Evolutionary conservation across 352 stramenopile genomes (phyloP), one percentile per base, ranked within the genome.

Genomic region (Pythium dissimile): DNA sequence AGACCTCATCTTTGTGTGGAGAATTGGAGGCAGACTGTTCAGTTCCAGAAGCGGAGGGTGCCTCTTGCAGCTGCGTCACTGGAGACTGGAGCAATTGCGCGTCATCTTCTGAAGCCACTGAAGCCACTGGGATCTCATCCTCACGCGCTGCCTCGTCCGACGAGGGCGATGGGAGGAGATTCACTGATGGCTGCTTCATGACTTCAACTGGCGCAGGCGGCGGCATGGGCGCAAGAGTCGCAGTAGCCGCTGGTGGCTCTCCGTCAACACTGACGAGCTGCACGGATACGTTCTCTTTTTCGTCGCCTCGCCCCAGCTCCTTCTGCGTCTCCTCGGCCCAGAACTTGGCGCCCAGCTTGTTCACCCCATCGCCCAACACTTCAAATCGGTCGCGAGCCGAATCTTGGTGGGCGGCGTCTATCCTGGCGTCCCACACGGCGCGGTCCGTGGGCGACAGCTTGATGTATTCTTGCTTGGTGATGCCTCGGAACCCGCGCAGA

Each of bases 381-480:
- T 74, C 65, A 32, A 62, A 45, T 21, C 66, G 59, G 2, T 65
- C 80, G 11, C 73, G 57, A 37, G 62, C 48, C 7, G 80, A 71
- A 24, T 84, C 69, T 11, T 42, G 44, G 21, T 84, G 73, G 4
- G 81, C 81, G 11, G 75, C 58, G 30, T 77, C 61, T 50, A 89
- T 88, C 34, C 79, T 69, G 11, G 59, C 67, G 23, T 88, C 76
- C 81, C 81, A 89, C 15, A 81, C 74, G 12, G 55, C 64, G 8
- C 72, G 71, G 13, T 88, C 75, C 2, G 34, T n/a, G 5, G 68
- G 52, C 15, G 66, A 58, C 48, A 89, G 65, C n/a, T 61, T 58
- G 46, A 59, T 64, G 50, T 88, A 89, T 39, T 90, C 72, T 35
- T 82, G 54, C 62, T 88, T 76, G 1, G 77, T 84, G 55, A 90